These are phyloP conservation scores for Blastobotrys attinorum DNA, from an alignment of 805 yeast genomes.

Conservation along the genomic window DNA sequence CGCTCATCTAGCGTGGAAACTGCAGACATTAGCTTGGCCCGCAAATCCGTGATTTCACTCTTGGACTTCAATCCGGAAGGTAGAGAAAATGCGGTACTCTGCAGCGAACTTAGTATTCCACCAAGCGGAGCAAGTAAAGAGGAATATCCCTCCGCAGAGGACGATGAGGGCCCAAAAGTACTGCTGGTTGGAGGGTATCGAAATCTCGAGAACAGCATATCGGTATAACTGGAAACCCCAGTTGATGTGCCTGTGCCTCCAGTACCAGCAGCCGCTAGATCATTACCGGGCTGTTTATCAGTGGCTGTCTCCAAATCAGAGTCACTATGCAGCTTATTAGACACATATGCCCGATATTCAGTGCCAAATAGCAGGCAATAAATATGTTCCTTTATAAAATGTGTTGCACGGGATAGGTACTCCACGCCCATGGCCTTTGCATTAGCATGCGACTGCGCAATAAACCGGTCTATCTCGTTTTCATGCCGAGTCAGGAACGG, in stretches of 20 bases:
- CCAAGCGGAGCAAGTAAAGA: conserved; percentile 8
- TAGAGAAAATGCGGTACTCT: background rate
- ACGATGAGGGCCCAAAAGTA: too few species aligned
- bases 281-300: background rate
- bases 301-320: background rate
- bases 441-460: conserved; percentile 15
- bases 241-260: conserved; percentile 6
- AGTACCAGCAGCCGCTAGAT: background rate
- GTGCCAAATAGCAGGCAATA: conserved; percentile 16
- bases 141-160: conserved; percentile 3
- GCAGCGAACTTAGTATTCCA: background rate
- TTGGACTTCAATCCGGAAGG: conserved; percentile 7
- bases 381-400: conserved; percentile 5
- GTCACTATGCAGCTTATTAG: background rate
- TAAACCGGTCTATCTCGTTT: conserved; percentile 25
- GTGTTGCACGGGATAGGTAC: conserved; percentile 9
- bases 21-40: conserved; percentile 16
- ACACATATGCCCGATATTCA: conserved; percentile 1
- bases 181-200: conserved; percentile 20
- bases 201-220: conserved; percentile 22
- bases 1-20: conserved; percentile 11
- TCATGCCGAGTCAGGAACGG: conserved; percentile 36
- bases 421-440: conserved; percentile 15
- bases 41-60: conserved; percentile 14
- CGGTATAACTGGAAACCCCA: conserved; percentile 10